Evolutionary conservation across 805 yeast species (phyloP).

Genomic region (Yamadazyma kitorensis): DNA sequence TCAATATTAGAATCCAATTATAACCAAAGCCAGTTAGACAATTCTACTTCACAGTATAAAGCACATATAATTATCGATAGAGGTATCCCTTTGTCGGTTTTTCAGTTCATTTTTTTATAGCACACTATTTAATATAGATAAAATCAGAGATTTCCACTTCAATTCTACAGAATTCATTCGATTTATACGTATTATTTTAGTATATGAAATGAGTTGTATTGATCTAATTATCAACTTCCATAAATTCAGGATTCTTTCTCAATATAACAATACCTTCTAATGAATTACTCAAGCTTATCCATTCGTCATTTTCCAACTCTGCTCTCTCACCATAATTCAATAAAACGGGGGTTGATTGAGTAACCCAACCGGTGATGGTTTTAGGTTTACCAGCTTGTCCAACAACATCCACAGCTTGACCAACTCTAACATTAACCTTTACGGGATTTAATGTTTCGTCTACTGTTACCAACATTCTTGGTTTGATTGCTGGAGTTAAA

Average conservation of each 20-base stretch:
- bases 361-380: constrained; percentile 99
- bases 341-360: constrained; percentile 95
- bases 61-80: no score
- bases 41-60: no score
- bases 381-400: constrained; percentile 99
- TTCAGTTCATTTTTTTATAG: no score
- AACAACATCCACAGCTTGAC: constrained; percentile 97
- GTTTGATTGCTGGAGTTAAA: constrained; percentile 84
- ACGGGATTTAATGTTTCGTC: constrained; percentile 88
- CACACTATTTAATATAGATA: no score
- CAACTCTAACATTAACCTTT: constrained; percentile 95
- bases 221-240: constrained; percentile 51
- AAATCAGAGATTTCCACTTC: no score
- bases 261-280: constrained; percentile 93
- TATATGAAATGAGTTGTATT: no score
- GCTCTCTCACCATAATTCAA: constrained; percentile 95
- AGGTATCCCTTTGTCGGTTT: no score
- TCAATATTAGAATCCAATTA: no score
- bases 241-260: constrained; percentile 83
- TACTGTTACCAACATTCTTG: constrained; percentile 89
- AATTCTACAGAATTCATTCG: no score
- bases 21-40: no score
- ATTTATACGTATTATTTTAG: no score
- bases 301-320: constrained; percentile 93
- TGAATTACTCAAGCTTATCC: constrained; percentile 73